These are phyloP conservation scores for Schizophyllum amplum DNA, from an alignment of 1,284 basidiomycete genomes.

Conservation along the genomic window DNA sequence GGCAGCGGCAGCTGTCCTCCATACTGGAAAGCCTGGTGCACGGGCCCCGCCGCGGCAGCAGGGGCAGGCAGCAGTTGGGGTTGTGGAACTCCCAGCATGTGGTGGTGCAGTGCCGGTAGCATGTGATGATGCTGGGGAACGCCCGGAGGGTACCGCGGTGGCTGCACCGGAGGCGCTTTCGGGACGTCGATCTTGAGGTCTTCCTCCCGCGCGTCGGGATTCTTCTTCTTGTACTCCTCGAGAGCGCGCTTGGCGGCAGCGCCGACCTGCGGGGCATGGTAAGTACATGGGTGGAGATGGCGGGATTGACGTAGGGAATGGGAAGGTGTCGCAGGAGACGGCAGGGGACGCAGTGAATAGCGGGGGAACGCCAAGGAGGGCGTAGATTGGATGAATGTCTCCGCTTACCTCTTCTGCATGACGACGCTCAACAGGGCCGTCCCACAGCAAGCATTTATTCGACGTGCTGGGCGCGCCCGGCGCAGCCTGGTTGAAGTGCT, in stretches of 20 bases:
- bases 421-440: slow-evolving; percentile 47
- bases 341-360: too few relatives aligned
- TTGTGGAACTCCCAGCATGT: too few relatives aligned
- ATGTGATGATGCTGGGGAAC: too few relatives aligned
- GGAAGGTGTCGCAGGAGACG: too few relatives aligned
- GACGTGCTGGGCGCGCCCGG: slow-evolving; percentile 17
- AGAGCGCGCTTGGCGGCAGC: slow-evolving; percentile 60
- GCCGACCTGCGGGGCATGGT: slow-evolving; percentile 47
- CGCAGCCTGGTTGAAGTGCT: slow-evolving; percentile 10
- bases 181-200: slow-evolving; percentile 14
- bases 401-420: slow-evolving; percentile 55
- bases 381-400: neutral
- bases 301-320: neutral
- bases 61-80: too few relatives aligned
- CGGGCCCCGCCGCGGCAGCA: too few relatives aligned
- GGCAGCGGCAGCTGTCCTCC: too few relatives aligned
- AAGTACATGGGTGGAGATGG: too few relatives aligned
- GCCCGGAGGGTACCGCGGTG: too few relatives aligned
- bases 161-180: slow-evolving; percentile 7
- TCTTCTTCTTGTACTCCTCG: slow-evolving; percentile 43
- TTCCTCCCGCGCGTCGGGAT: slow-evolving; percentile 13
- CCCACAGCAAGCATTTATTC: slow-evolving; percentile 64
- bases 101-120: too few relatives aligned
- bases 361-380: too few relatives aligned
- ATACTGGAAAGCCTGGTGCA: too few relatives aligned